Evolutionary conservation across 1,284 basidiomycete species (phyloP), one percentile per base, ranked within the genome.

Genomic region (Moniliophthora roreri): DNA sequence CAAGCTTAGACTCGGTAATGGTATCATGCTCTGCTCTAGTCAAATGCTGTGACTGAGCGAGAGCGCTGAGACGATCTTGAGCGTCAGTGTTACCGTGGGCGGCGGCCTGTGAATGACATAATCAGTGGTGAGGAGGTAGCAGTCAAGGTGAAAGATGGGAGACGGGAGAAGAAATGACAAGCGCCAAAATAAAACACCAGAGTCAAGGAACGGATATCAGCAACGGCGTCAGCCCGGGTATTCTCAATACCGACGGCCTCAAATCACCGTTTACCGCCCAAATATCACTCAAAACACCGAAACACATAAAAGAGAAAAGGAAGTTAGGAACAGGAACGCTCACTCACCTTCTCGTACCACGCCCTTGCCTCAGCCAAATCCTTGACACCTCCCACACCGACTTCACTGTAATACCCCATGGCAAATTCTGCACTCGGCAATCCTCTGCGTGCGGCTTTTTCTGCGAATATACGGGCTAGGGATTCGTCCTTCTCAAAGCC

Each of bases 341-440:
- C 21, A 70, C 77, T 51, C 52, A 85, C 85, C 69, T 73, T 72
- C 11, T 68, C 71, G 63, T 91, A 95, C 90, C 92, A 95, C 61
- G 71, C 78, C 50, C 75, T 70, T 3, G 92, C 89, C 1, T 71
- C 70, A 0, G 78, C 76, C 23, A 94, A 55, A 64, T 93, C 82
- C 63, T 83, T 84, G n/a, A 72, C 62, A 0, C 82, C 81, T 0
- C 87, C 89, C 1, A 91, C 83, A 2, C 89, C 88, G 0, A 91
- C 91, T 65, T 95, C 93, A 37, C 78, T 78, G 66, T 95, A 97
- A 67, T 98, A 98, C 0, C 93, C 95, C 81, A 98, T 86, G 0
- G 95, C 95, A 67, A 98, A 98, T 68, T 95, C 91, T 0, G 93
- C 95, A 52, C 82, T 88, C 0, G 92, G 81, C 28, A 96, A 72